Evolutionary conservation across 768 basidiomycete genomes (phyloP), one percentile per base, ranked within the genome.

Genomic region (Tylopilus cervinicoccineus): DNA sequence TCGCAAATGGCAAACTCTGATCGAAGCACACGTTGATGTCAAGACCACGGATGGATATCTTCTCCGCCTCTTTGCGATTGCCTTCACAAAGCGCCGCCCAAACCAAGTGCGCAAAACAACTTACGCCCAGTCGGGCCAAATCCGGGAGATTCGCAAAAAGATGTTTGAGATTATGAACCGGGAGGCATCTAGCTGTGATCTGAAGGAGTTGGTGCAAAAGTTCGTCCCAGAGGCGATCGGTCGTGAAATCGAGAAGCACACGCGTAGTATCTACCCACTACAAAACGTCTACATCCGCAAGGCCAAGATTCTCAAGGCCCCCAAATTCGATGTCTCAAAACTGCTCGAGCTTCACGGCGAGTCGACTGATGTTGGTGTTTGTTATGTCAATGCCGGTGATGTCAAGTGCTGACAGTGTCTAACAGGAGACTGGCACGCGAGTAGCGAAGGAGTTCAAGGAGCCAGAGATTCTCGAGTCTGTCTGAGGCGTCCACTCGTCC

Each of bases 41-140:
- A 93, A 93, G 78, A 99, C 96, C 50, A 95, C 94, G 57, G 96
- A 99, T 70, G 96, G 96, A 41, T 99, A 99, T 82, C 89, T 98
- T 68, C 79, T 99, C 72, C 93, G 96, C 54, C 89, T 99, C 57
- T 99, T 99, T 74, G 86, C 93, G 56, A 98, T 99, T 63, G 96
- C 88, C 59, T 99, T 98, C 84, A 98, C 96, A 63, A 96, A 95
- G 78, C 89, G 93, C 58, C 86, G 94, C 58, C 92, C 86, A 63
- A 79, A 86, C 62, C 96, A 99, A 74, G 96, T 99, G 62, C 89
- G 86, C 74, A 98, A 98, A 80, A 99, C 96, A 48, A 98, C 96
- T 28, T 99, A 99, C 70, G 96, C 96, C 38, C 89, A 98, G 73
- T 78, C 93, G 22, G 77, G 84, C 63, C 96, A 99, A 74, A 83